A percentile compares a stretch with the other conserved stretches of the same genome.
These are phyloP conservation scores for Lentinula detonsa DNA, from an alignment of 768 basidiomycete species.

Conservation along the genomic window DNA sequence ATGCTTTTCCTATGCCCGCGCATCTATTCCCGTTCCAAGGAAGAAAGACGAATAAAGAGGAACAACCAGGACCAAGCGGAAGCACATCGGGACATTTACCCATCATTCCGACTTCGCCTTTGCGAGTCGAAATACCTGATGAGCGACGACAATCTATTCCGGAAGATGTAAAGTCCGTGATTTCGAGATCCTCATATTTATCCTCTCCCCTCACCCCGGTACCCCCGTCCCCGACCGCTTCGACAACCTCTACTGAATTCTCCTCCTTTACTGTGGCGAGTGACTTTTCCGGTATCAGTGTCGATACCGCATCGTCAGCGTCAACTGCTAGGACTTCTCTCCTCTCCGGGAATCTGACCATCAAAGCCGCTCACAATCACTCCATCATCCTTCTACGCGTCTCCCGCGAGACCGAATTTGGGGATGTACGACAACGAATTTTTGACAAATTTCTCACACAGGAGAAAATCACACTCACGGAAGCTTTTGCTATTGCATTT, in stretches of 20 bases:
- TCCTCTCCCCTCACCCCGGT: neutral
- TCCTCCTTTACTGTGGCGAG: constrained; percentile 20
- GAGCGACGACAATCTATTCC: neutral
- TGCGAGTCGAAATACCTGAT: neutral
- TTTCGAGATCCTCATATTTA: neutral
- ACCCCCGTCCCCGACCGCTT: constrained; percentile 13
- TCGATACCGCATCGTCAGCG: constrained; percentile 11
- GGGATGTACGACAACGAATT: constrained; percentile 50
- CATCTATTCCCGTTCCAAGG: constrained; percentile 3
- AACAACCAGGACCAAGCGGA: neutral
- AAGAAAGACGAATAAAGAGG: neutral
- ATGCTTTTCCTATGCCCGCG: constrained; percentile 17
- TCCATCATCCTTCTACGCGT: constrained; percentile 59
- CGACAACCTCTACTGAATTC: constrained; percentile 20
- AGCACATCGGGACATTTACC: neutral
- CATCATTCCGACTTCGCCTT: neutral
- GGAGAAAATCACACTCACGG: constrained; percentile 47
- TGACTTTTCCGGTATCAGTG: constrained; percentile 13
- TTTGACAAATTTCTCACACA: constrained; percentile 63
- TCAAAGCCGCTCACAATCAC: constrained; percentile 63
- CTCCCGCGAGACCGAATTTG: constrained; percentile 37
- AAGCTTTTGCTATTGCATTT: constrained; percentile 52
- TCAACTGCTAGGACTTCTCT: constrained; percentile 15
- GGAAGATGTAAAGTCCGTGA: neutral
- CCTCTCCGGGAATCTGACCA: constrained; percentile 13